A percentile compares a stretch with the other conserved stretches of the same genome.
These are phyloP conservation scores for Scheffersomyces lignicola DNA, from an alignment of 1,139 yeast genomes.

Conservation along the genomic window DNA sequence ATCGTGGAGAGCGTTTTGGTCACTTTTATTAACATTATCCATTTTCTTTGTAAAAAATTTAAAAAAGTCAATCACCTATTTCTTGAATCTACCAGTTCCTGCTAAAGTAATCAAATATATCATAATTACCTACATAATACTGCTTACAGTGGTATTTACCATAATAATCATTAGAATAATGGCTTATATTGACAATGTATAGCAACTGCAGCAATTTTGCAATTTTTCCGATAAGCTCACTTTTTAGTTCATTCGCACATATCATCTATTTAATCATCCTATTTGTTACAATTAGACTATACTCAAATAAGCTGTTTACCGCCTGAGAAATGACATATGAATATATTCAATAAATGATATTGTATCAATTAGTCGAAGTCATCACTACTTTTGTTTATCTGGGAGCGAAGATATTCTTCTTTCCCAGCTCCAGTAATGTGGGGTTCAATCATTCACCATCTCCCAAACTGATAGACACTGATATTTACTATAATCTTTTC, in stretches of 20 bases:
- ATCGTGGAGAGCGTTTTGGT: neutral
- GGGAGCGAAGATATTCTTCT: neutral
- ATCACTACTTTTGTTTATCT: conserved; percentile 1
- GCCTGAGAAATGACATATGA: too few species aligned
- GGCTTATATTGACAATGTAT: neutral
- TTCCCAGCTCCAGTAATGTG: neutral
- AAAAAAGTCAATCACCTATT: neutral
- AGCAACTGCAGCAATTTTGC: too few species aligned
- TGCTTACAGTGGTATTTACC: neutral
- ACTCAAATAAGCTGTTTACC: too few species aligned
- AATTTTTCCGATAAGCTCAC: too few species aligned
- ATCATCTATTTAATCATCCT: too few species aligned
- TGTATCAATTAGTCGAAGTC: neutral
- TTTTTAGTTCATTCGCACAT: too few species aligned
- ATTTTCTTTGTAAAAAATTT: neutral
- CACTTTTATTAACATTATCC: neutral
- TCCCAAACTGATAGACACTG: conserved; percentile 15
- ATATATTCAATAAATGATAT: neutral
- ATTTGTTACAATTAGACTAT: too few species aligned
- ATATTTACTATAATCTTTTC: conserved; percentile 29
- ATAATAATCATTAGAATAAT: neutral
- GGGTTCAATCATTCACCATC: conserved; percentile 2
- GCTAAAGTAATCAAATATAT: neutral
- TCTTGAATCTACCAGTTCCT: neutral
- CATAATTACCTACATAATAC: neutral